Evolutionary conservation across 495 filamentous ascomycete species (phyloP).

Genomic region (Penicilliopsis zonata): DNA sequence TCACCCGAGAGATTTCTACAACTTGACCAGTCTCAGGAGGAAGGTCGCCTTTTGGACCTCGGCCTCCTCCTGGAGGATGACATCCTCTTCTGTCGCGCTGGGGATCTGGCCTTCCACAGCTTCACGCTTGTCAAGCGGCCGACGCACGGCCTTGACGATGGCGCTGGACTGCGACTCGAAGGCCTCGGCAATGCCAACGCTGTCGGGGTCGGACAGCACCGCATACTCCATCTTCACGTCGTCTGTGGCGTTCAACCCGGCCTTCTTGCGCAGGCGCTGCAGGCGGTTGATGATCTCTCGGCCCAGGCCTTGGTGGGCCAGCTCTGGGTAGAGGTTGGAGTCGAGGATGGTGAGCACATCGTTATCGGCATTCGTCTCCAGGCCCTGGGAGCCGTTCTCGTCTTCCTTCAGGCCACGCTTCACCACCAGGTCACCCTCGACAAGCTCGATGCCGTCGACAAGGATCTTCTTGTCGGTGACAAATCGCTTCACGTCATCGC

Average conservation of each 20-base stretch:
- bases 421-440: slow-evolving; percentile 72
- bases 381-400: slow-evolving; percentile 44
- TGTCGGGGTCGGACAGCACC: slow-evolving; percentile 64
- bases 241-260: slow-evolving; percentile 67
- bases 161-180: slow-evolving; percentile 54
- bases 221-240: slow-evolving; percentile 79
- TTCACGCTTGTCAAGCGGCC: slow-evolving; percentile 65
- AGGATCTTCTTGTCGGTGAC: slow-evolving; percentile 55
- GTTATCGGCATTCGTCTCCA: slow-evolving; percentile 76
- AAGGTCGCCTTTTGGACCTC: slow-evolving; percentile 83
- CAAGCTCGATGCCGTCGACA: slow-evolving; percentile 74
- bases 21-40: slow-evolving; percentile 67
- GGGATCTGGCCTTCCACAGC: slow-evolving; percentile 50
- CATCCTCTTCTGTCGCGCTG: slow-evolving; percentile 40
- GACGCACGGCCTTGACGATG: slow-evolving; percentile 70
- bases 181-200: slow-evolving; percentile 57
- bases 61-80: slow-evolving; percentile 78
- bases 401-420: slow-evolving; percentile 65
- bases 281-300: slow-evolving; percentile 77
- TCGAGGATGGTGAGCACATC: slow-evolving; percentile 80
- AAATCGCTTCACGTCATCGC: slow-evolving; percentile 66
- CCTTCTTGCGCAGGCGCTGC: slow-evolving; percentile 71
- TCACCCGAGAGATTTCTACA: slow-evolving; percentile 31
- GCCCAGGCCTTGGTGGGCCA: slow-evolving; percentile 63
- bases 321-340: slow-evolving; percentile 55